Evolutionary conservation across 805 yeast species (phyloP).

Genomic region (Wickerhamomyces xylosicus): DNA sequence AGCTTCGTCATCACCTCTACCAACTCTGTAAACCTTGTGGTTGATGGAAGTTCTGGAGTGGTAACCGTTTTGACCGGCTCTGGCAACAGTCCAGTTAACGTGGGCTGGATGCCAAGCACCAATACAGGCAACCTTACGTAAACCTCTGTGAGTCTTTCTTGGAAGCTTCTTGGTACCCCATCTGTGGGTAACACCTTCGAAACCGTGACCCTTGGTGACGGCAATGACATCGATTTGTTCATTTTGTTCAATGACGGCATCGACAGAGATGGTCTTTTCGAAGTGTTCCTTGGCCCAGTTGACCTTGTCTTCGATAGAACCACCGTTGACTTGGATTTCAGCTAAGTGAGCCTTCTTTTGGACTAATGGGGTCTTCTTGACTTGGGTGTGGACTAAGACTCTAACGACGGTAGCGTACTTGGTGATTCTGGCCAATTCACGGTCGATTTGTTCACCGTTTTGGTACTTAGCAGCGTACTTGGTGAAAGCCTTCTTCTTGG

Average conservation of each 20-base stretch:
- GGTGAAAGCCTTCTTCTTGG: slow-evolving; percentile 99
- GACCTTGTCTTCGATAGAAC: slow-evolving; percentile 94
- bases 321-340: slow-evolving; percentile 99
- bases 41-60: slow-evolving; percentile 99
- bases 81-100: slow-evolving; percentile 99
- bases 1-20: slow-evolving; percentile 90
- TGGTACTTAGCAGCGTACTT: slow-evolving; percentile 97
- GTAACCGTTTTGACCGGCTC: slow-evolving; percentile 99
- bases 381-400: slow-evolving; percentile 98
- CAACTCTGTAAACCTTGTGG: slow-evolving; percentile 99
- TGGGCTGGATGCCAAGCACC: slow-evolving; percentile 99
- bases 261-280: slow-evolving; percentile 96
- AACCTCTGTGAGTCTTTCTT: slow-evolving; percentile 99
- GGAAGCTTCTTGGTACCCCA: slow-evolving; percentile 99
- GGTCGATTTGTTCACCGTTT: slow-evolving; percentile 79
- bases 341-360: slow-evolving; percentile 99
- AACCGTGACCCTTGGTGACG: slow-evolving; percentile 99
- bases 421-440: slow-evolving; percentile 96
- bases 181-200: slow-evolving; percentile 99
- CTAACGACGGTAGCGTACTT: slow-evolving; percentile 98
- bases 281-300: slow-evolving; percentile 98
- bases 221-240: slow-evolving; percentile 98
- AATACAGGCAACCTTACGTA: slow-evolving; percentile 99
- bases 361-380: slow-evolving; percentile 96
- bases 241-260: slow-evolving; percentile 95